These are phyloP conservation scores for Picochlorum sp. DNA, from an alignment of 139 green algal genomes.

Conservation along the genomic window DNA sequence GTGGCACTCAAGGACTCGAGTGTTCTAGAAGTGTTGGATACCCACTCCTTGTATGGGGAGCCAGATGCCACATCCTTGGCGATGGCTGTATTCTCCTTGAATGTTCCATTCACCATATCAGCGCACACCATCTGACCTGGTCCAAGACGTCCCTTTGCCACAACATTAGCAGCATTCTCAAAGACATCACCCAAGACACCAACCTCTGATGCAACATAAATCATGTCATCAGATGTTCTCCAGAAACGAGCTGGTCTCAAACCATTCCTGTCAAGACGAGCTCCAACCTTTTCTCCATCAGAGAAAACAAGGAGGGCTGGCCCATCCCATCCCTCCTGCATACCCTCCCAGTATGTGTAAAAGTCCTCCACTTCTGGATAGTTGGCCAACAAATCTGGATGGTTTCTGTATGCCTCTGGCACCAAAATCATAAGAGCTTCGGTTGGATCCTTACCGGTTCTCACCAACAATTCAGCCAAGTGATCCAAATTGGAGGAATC, in stretches of 20 bases:
- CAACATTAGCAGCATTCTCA: conserved; percentile 69
- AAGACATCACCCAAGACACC: conserved; percentile 88
- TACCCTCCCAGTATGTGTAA: conserved; percentile 94
- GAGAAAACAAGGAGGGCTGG: conserved; percentile 96
- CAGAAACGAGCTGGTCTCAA: conserved; percentile 95
- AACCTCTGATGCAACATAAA: conserved; percentile 96
- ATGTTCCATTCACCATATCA: conserved; percentile 73
- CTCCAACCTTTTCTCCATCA: conserved; percentile 83
- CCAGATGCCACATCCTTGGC: conserved; percentile 57
- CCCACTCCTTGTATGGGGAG: conserved; percentile 82
- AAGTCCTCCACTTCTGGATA: conserved; percentile 88
- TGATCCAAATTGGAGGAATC: conserved; percentile 97
- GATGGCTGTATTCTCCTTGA: conserved; percentile 81
- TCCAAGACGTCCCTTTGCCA: conserved; percentile 89
- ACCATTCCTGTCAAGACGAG: conserved; percentile 94
- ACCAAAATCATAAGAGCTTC: conserved; percentile 96
- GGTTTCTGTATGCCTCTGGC: conserved; percentile 87
- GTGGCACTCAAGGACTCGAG: conserved; percentile 45
- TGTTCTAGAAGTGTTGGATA: conserved; percentile 38
- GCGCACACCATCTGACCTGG: conserved; percentile 94
- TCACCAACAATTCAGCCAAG: conserved; percentile 87
- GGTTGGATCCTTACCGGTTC: conserved; percentile 51
- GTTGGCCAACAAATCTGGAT: conserved; percentile 73
- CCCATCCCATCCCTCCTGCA: conserved; percentile 98
- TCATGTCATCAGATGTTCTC: conserved; percentile 86